Conservation (phyloP, 805 yeast species). For the Zygoascus bituminiphila region DNA sequence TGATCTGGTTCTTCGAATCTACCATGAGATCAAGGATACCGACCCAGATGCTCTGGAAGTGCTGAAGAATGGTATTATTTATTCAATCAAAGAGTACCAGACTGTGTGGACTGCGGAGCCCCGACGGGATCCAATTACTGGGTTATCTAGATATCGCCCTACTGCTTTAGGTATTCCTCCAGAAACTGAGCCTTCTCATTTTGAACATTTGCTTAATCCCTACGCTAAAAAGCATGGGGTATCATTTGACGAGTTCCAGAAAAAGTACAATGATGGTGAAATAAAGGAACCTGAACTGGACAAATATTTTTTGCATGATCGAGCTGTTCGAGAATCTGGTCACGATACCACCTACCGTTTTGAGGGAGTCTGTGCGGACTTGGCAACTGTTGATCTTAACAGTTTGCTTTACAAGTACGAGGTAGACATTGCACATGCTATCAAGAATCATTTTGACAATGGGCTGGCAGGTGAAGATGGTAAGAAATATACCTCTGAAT, state of each 20-base stretch:
- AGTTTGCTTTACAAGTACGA: constrained; percentile 85
- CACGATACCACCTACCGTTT: constrained; percentile 90
- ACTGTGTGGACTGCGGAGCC: constrained; percentile 74
- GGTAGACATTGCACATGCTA: constrained; percentile 62
- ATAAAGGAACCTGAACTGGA: constrained; percentile 76
- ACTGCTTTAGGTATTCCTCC: constrained; percentile 93
- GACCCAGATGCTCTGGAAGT: constrained; percentile 43
- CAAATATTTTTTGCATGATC: constrained; percentile 79
- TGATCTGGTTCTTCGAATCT: constrained; percentile 75
- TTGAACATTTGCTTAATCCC: constrained; percentile 59
- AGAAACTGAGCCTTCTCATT: constrained; percentile 89
- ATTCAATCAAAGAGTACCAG: constrained; percentile 81
- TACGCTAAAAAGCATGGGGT: constrained; percentile 56
- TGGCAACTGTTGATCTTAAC: constrained; percentile 88
- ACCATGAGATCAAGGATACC: constrained; percentile 39
- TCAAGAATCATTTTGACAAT: constrained; percentile 50
- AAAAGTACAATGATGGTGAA: constrained; percentile 56
- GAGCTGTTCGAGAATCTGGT: constrained; percentile 94
- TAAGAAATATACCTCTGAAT: constrained; percentile 36
- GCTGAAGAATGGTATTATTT: constrained; percentile 52
- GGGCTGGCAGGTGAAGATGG: constrained; percentile 34
- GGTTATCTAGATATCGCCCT: constrained; percentile 84
- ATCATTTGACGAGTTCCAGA: constrained; percentile 54
- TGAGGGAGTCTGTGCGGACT: constrained; percentile 80
- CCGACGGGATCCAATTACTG: constrained; percentile 62